Base-by-base conservation (phyloP, 176 grass and related monocot genomes). In the Areca catechu region DNA sequence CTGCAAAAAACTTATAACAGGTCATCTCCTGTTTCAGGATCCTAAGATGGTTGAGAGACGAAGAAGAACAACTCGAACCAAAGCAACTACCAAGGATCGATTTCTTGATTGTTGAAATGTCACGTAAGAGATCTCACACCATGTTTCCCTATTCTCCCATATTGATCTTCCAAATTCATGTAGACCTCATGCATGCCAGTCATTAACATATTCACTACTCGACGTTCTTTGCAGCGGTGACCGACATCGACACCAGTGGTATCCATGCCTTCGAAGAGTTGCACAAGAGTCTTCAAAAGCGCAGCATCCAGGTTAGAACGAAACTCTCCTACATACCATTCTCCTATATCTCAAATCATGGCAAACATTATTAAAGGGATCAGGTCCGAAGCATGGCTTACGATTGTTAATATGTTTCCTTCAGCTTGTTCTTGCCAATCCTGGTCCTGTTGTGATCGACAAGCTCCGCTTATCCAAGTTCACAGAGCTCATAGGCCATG, bases 11-110 rank as follows among this genome's bases (percentile, higher is more conserved):
- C 30, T 43, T 12, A 43, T 12, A 14, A 43, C 34, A 43, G 14
- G 10, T 43, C 10, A 43, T 43, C 34, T 43, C 34, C 34, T 47
- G 22, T 75, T 64, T 69, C 80, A 96, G 92, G 70, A 96, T 96
- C 49, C 81, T 96, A 47, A 87, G 92, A 62, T 96, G 92, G 92
- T 71, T 96, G 51, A 62, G 83, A 64, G 92, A 96, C 1, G 77
- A 96, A 79, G 79, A 88, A 56, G 86, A 96, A 17, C 16, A 75
- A 50, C 69, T 81, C 9, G 50, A 71, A 53, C 77, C 61, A 30
- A 28, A 82, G 10, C 63, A 57, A 49, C 24, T 79, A 56, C 66
- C 75, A 4, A 65, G 70, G 74, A 85, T 76, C 16, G 65, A 79
- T 48, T 55, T 74, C 64, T 71, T 96, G 54, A 85, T 96, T 51